phyloP scores from a whole-genome alignment of 2,329 filamentous ascomycete genomes.

The Ascochyta fabae region DNA sequence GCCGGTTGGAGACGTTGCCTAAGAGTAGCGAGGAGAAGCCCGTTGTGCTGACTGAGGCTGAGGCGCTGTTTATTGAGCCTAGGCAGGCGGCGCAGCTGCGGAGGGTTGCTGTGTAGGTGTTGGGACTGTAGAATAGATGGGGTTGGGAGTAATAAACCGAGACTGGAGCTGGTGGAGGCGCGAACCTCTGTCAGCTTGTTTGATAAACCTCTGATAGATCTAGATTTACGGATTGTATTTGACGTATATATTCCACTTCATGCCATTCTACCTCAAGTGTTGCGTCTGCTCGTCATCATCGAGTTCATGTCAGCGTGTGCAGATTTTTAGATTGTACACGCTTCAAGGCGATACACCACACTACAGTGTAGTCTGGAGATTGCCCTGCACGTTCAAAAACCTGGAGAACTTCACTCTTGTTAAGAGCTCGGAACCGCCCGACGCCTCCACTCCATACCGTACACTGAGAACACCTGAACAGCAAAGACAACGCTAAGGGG shows the following conservation, averaged over 20 bases:
- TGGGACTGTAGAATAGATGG: background rate
- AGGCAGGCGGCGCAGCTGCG: slow-evolving; percentile 69
- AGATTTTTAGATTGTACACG: no score
- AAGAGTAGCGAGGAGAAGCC: slow-evolving; percentile 69
- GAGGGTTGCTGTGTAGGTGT: slow-evolving; percentile 30
- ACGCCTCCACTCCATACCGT: background rate
- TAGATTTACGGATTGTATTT: background rate
- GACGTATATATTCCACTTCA: no score
- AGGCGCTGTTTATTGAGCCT: slow-evolving; percentile 87
- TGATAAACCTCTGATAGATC: background rate
- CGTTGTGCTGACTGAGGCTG: slow-evolving; percentile 78
- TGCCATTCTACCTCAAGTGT: no score
- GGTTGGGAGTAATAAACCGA: slow-evolving; percentile 1
- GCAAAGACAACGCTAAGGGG: background rate
- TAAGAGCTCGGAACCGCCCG: background rate
- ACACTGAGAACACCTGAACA: background rate
- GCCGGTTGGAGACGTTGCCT: slow-evolving; percentile 80
- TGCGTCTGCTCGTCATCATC: no score
- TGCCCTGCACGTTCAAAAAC: no score
- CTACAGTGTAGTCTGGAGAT: no score
- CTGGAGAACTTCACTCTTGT: background rate
- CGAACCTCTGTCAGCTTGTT: background rate
- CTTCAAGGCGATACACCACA: no score
- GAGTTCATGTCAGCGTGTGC: no score
- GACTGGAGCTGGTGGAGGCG: background rate